Evolutionary conservation across 2,329 filamentous ascomycete genomes (phyloP), one percentile per base, ranked within the genome.

Genomic region (Cercospora sp.): DNA sequence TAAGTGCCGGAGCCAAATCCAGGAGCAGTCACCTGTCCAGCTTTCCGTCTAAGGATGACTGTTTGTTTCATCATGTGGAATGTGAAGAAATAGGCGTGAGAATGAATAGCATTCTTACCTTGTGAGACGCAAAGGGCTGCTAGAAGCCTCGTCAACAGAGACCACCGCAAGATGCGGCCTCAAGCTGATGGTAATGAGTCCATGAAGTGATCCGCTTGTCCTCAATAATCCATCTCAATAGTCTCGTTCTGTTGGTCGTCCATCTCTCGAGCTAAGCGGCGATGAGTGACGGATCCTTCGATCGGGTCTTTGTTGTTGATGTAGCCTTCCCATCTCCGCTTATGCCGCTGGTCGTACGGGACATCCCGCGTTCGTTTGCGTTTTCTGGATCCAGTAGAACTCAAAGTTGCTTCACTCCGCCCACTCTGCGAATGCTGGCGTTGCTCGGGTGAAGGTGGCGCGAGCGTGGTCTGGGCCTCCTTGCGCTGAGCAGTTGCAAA

Each of bases 171-270:
- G 31, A 0, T 36, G 5, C 5, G 31, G 12, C 31, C 31, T 33
- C 31, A 36, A 36, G 31, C 31, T 36, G 31, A 36, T 12, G 31
- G 31, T 13, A 12, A 1, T 36, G 31, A 36, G 31, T 36, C 31
- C 5, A 36, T 13, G 31, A 36, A 36, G 31, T 13, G 31, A 36
- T 36, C 31, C 12, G 9, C 8, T 36, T 12, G 16, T 36, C 16
- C 48, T 74, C 72, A 82, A 70, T 87, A 87, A 68, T 86, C 82
- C 63, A 87, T 77, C n/a, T 82, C 77, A 1, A 83, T 72, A 1
- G 74, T 72, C 20, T 78, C 74, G 18, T 76, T 74, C 36, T 80
- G 78, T 66, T 79, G 77, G 28, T 78, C 78, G 68, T 84, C 83
- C 45, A 81, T 76, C 36, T 83, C 81, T 28, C 79, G 80, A 5